Base-by-base conservation (phyloP, 495 filamentous ascomycete species). In the Aspergillus avenaceus region DNA sequence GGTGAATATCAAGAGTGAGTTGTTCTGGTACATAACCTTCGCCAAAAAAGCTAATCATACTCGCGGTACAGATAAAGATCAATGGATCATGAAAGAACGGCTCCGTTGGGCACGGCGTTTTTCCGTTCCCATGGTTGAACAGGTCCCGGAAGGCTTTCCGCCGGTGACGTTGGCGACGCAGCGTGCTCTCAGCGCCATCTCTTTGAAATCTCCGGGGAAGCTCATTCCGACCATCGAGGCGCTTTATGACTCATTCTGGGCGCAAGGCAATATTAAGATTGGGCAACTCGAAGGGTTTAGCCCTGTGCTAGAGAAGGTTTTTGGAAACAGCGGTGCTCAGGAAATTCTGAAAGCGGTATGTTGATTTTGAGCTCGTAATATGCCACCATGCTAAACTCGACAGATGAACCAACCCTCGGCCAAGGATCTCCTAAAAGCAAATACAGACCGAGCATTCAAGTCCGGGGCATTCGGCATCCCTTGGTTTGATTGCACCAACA, bases 381-480 rank as follows among this genome's bases (percentile, higher is more conserved):
- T 38, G 21, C 28, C 22, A n/a, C 9, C 19, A 49, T 29, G 13
- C 47, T 42, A 44, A 49, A 37, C 44, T 26, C 16, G 55, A 60
- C 5, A 72, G 70, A 38, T 72, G 47, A 54, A 32, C n/a, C 47
- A 61, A 16, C 41, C 74, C 8, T 78, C 82, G 24, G 72, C 73
- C 43, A 88, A 88, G 60, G 58, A 69, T 8, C 41, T 64, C 4
- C 60, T 90, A 40, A 56, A 44, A 0, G 57, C 67, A 21, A 84
- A 84, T 44, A 88, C 85, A 0, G 73, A 85, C 28, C 47, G 50
- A 13, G 80, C 83, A 2, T 76, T 88, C 38, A 67, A 59, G 21
- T 67, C 76, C 6, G 86, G 84, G 6, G 83, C 83, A 1, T 91
- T 91, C 66, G 86, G 86, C 5, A 56, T 90, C 23, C 86, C 86